Conservation (phyloP, 495 filamentous ascomycete species). For the Penicillium paxilli region DNA sequence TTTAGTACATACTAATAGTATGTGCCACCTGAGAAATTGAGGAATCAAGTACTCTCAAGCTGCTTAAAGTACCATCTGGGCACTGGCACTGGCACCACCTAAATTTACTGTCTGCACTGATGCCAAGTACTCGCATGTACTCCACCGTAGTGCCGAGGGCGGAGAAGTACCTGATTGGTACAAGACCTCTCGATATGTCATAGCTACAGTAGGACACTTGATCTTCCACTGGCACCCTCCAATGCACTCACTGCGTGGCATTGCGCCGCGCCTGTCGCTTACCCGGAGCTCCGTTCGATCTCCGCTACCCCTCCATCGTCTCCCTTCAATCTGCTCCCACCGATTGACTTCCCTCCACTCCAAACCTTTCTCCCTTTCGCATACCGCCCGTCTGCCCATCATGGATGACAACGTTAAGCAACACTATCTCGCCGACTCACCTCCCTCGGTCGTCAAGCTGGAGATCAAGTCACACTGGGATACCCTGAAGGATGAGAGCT, state of each 20-base stretch:
- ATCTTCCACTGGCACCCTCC: slow-evolving; percentile 9
- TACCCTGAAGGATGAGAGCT: slow-evolving; percentile 69
- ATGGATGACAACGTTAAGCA: slow-evolving; percentile 47
- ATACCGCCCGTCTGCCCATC: slow-evolving; percentile 13
- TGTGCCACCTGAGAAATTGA: too few species aligned
- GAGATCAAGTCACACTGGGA: slow-evolving; percentile 90
- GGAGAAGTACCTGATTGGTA: slow-evolving; percentile 15
- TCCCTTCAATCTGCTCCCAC: slow-evolving; percentile 11
- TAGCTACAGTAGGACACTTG: slow-evolving; percentile 13
- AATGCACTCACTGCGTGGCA: slow-evolving; percentile 31
- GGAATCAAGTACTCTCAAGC: too few species aligned
- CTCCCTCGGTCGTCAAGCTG: slow-evolving; percentile 80
- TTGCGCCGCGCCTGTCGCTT: slow-evolving; percentile 33
- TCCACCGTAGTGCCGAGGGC: slow-evolving; percentile 7
- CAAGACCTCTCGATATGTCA: slow-evolving; percentile 19
- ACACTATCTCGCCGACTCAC: slow-evolving; percentile 87
- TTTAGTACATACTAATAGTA: too few species aligned
- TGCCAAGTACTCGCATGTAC: slow-evolving; percentile 4
- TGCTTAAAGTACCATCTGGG: too few species aligned
- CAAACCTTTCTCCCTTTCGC: slow-evolving; percentile 16
- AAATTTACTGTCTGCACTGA: neutral
- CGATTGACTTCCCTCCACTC: slow-evolving; percentile 14
- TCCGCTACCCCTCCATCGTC: slow-evolving; percentile 31
- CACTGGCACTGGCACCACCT: too few species aligned
- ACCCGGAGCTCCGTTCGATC: slow-evolving; percentile 30